phyloP scores from a whole-genome alignment of 148 eudicot genomes.

The Heliosperma pusillum region DNA sequence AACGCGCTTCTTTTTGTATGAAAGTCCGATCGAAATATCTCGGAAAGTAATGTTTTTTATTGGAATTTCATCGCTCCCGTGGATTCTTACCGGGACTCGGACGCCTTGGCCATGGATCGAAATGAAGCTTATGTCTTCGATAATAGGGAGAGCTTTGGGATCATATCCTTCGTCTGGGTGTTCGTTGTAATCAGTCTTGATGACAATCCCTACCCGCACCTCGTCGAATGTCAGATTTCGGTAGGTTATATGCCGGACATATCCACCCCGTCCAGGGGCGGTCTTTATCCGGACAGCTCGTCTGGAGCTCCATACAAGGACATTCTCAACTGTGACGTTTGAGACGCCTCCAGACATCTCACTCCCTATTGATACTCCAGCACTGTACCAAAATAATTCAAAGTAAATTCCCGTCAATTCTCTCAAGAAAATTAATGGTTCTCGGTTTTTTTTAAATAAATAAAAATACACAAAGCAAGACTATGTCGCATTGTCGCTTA shows the following conservation, averaged over 20 bases:
- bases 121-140: slow-evolving; percentile 59
- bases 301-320: slow-evolving; percentile 71
- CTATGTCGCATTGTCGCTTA: background rate
- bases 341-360: slow-evolving; percentile 99
- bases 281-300: slow-evolving; percentile 92
- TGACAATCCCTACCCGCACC: slow-evolving; percentile 76
- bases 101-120: slow-evolving; percentile 81
- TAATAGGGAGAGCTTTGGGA: slow-evolving; percentile 57
- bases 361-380: slow-evolving; percentile 92
- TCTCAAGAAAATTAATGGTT: background rate
- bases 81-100: slow-evolving; percentile 84
- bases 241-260: slow-evolving; percentile 60
- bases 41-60: slow-evolving; percentile 58
- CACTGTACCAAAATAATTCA: slow-evolving; percentile 46
- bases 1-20: slow-evolving; percentile 76
- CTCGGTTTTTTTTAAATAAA: no score
- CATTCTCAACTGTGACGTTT: slow-evolving; percentile 69
- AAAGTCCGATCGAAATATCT: slow-evolving; percentile 80
- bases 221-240: slow-evolving; percentile 68
- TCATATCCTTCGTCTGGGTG: slow-evolving; percentile 83
- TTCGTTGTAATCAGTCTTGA: slow-evolving; percentile 88
- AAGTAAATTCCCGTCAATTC: background rate
- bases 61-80: slow-evolving; percentile 75
- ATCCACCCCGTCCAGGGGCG: slow-evolving; percentile 87
- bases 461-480: background rate